Evolutionary conservation across 352 stramenopile species (phyloP).

Genomic region (Phytophthora pisi): DNA sequence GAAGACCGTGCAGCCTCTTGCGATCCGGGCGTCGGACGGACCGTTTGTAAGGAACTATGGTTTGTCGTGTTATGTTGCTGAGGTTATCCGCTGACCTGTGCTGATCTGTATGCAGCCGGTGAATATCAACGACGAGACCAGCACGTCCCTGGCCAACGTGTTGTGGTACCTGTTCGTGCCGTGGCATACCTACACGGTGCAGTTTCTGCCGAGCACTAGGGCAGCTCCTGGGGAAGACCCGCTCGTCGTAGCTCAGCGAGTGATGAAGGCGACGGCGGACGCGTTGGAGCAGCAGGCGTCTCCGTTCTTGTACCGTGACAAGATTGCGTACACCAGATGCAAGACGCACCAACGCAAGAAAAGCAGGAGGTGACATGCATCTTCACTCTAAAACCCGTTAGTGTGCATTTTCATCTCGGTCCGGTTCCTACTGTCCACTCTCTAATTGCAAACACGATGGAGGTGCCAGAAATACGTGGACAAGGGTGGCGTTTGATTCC

Average conservation of each 20-base stretch:
- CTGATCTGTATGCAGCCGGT: constrained; percentile 46
- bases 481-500: background rate
- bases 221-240: constrained; percentile 48
- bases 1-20: constrained; percentile 65
- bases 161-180: constrained; percentile 75
- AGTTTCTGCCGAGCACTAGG: constrained; percentile 50
- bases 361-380: constrained; percentile 42
- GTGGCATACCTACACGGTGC: constrained; percentile 74
- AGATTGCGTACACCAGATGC: constrained; percentile 70
- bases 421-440: too few relatives aligned
- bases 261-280: constrained; percentile 63
- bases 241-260: constrained; percentile 59
- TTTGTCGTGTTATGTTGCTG: background rate
- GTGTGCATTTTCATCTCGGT: too few relatives aligned
- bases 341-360: constrained; percentile 60
- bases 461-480: background rate
- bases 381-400: background rate
- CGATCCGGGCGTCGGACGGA: constrained; percentile 64
- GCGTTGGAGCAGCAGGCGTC: constrained; percentile 58
- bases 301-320: constrained; percentile 77
- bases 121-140: constrained; percentile 84
- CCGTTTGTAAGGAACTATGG: constrained; percentile 54
- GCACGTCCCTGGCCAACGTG: constrained; percentile 75
- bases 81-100: background rate
- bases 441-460: too few relatives aligned